Conservation (phyloP, 768 basidiomycete genomes). For the Mycena indigotica region DNA sequence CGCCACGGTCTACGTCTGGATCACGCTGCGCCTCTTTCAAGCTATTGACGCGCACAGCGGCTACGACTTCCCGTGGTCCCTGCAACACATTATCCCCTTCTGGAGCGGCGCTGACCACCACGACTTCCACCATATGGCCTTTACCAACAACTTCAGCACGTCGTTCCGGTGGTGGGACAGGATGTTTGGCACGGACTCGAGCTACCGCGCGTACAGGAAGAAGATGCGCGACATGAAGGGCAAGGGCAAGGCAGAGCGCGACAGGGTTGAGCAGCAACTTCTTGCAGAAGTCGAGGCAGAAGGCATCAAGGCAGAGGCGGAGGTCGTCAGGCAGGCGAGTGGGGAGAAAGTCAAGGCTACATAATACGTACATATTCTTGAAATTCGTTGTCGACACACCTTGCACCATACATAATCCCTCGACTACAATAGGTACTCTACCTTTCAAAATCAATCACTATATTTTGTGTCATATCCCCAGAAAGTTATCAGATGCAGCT, state of each 20-base stretch:
- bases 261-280: slow-evolving; percentile 60
- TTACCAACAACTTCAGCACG: slow-evolving; percentile 91
- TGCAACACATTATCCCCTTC: slow-evolving; percentile 89
- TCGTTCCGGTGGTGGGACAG: slow-evolving; percentile 94
- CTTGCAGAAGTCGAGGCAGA: slow-evolving; percentile 74
- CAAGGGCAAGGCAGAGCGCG: slow-evolving; percentile 54
- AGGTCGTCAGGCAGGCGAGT: slow-evolving; percentile 41
- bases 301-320: slow-evolving; percentile 69
- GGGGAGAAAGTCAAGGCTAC: slow-evolving; percentile 34
- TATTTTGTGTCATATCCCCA: no score
- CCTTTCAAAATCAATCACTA: no score
- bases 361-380: slow-evolving; percentile 15
- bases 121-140: slow-evolving; percentile 98
- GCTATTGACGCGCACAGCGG: slow-evolving; percentile 97
- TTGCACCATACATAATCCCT: not conserved
- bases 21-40: slow-evolving; percentile 91
- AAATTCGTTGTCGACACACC: not conserved
- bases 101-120: slow-evolving; percentile 98
- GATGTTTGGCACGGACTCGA: slow-evolving; percentile 86
- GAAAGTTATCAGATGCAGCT: no score
- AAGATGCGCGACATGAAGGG: slow-evolving; percentile 59
- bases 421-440: not conserved
- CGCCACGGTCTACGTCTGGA: slow-evolving; percentile 91
- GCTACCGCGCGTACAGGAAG: slow-evolving; percentile 80
- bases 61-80: slow-evolving; percentile 98